Evolutionary conservation across 2,329 filamentous ascomycete genomes (phyloP), one percentile per base, ranked within the genome.

Genomic region (Fusarium luffae): DNA sequence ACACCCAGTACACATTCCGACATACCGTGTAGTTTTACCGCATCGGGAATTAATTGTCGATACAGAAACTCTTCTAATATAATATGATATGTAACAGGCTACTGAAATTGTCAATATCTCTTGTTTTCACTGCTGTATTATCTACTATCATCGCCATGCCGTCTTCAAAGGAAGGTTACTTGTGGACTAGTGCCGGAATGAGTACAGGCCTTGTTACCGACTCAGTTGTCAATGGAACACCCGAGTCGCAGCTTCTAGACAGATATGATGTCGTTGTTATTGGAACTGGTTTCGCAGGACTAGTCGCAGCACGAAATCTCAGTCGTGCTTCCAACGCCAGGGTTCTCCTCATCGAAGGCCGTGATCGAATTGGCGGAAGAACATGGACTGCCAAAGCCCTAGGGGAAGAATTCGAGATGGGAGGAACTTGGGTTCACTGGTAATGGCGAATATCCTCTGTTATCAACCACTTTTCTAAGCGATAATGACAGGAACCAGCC

Each of bases 281-380:
- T 3, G 67, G 67, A 25, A 52, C 67, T 11, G 66, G 67, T 0
- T 69, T 69, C 8, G 13, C 66, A 2, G 67, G 67, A 3, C 56
- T 69, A 0, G n/a, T 60, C 23, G 67, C 67, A 3, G 66, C 52
- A 7, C 44, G 67, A 5, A 30, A 69, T 3, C 42, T 69, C 4
- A 37, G 49, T 4, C 43, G 28, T 9, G 21, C 18, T 5, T 10
- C 58, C 4, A 43, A n/a, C 2, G 27, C 54, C 0, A 68, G 48
- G 4, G 75, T 80, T 1, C 64, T 82, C 1, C 63, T 82, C 1
- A 44, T 82, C 0, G 80, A 82, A 61, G 81, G 76, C 4, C 77
- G 81, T 0, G 80, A 83, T 58, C 78, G 80, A 2, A 79, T 82
- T 23, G 81, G 80, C 5, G 81, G 81, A 4, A 77, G 80, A n/a